Evolutionary conservation across 345 rosid genomes (phyloP).

Genomic region (rapeseed (Brassica napus)): DNA sequence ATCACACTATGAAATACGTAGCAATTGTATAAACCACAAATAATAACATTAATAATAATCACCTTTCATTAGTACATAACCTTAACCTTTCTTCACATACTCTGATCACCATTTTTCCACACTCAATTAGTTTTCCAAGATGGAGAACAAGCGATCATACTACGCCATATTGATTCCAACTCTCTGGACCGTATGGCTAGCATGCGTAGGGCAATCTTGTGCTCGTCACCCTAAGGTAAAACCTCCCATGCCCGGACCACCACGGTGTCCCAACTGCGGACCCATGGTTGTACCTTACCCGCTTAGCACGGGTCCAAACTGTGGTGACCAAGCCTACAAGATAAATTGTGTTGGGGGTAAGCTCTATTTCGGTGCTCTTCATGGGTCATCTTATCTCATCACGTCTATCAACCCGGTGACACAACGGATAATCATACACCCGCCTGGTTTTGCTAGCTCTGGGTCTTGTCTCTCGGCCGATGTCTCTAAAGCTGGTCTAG

Average conservation of each 20-base stretch:
- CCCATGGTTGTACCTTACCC: slow-evolving; percentile 47
- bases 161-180: slow-evolving; percentile 8
- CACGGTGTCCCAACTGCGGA: slow-evolving; percentile 47
- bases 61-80: slow-evolving; percentile 22
- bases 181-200: slow-evolving; percentile 23
- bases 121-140: background rate
- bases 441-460: slow-evolving; percentile 32
- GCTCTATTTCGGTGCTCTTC: slow-evolving; percentile 46
- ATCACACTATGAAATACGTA: slow-evolving; percentile 14
- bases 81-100: slow-evolving; percentile 11
- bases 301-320: slow-evolving; percentile 40
- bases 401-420: slow-evolving; percentile 47
- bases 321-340: slow-evolving; percentile 48
- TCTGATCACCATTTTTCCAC: background rate
- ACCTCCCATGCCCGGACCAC: slow-evolving; percentile 24
- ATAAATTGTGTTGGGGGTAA: slow-evolving; percentile 45
- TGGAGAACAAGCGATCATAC: slow-evolving; percentile 20
- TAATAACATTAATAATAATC: slow-evolving; percentile 8
- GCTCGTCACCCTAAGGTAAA: slow-evolving; percentile 34
- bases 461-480: slow-evolving; percentile 50
- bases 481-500: slow-evolving; percentile 42
- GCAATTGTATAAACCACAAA: slow-evolving; percentile 23
- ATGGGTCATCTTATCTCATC: slow-evolving; percentile 53
- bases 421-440: slow-evolving; percentile 45
- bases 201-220: slow-evolving; percentile 2